Base-by-base conservation (phyloP, 306 rosid species). In the Trifolium fragiferum region DNA sequence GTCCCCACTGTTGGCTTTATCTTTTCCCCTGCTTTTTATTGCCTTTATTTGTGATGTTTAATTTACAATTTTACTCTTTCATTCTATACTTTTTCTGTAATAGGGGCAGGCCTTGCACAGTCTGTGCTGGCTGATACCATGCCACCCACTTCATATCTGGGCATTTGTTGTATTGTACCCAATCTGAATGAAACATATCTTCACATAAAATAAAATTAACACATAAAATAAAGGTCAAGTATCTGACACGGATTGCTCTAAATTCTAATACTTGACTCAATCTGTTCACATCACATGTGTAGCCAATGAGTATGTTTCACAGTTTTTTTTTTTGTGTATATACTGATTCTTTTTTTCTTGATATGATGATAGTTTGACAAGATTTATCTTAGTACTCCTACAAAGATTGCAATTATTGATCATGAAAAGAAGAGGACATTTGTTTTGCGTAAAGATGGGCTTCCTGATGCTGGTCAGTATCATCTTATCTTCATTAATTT, bases 401-500 rank as follows among this genome's bases (percentile, higher is more conserved):
- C 92, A 33, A 95, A 95, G 90, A 90, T 95, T 62, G 97, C 98
- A 32, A 95, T 95, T 82, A 86, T 95, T 77, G 99, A 95, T 86
- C 99, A 95, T 58, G 99, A 90, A 74, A 95, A 89, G 65, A 95
- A 92, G 86, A 87, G 99, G 82, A 92, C 99, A 32, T 95, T 90
- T 86, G 99, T 89, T 51, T 60, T 95, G 70, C 96, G 90, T 33
- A 95, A 95, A 82, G 99, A 95, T 78, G 99, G 99, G 38, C 98
- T 95, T 87, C 97, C 98, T 74, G 99, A 95, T 95, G 99, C 98
- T 30, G 99, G 99, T 95, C 66, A 87, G 87, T 61, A 53, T 76
- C 46, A 57, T 70, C 64, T 49, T 80, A 78, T 65, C 66, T 79
- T 59, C 13, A 62, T 41, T 59, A 55, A 27, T 19, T 27, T 74